phyloP scores from a whole-genome alignment of 2,329 filamentous ascomycete genomes.

The Clonostachys rhizophaga region DNA sequence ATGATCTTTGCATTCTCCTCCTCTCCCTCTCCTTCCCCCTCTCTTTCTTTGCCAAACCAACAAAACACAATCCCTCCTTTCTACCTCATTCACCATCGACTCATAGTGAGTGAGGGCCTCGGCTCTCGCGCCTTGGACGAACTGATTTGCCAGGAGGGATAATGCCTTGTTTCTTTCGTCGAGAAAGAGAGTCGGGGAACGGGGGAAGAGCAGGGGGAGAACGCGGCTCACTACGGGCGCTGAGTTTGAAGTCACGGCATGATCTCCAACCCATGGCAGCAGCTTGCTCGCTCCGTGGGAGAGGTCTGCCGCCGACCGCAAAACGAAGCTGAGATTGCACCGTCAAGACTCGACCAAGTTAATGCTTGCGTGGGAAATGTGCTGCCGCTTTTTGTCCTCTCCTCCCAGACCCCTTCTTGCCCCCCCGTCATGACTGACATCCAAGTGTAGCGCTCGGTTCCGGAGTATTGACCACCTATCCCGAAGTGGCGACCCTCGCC shows the following conservation, averaged over 20 bases:
- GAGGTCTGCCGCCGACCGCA: slow-evolving; percentile 26
- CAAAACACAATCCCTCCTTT: no score
- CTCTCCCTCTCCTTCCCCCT: slow-evolving; percentile 10
- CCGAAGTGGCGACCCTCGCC: slow-evolving; percentile 72
- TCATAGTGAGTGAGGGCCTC: no score
- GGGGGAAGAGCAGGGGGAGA: slow-evolving; percentile 14
- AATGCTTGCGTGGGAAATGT: slow-evolving; percentile 99
- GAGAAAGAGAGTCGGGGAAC: no score
- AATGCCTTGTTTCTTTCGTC: neutral
- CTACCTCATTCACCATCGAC: no score
- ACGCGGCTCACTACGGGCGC: slow-evolving; percentile 85
- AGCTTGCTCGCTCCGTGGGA: slow-evolving; percentile 18
- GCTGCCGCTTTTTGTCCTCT: slow-evolving; percentile 67
- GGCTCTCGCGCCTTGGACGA: neutral
- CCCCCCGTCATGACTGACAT: slow-evolving; percentile 7
- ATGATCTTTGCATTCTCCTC: slow-evolving; percentile 24
- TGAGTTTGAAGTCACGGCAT: slow-evolving; percentile 40
- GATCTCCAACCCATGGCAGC: neutral
- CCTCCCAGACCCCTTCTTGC: slow-evolving; percentile 13
- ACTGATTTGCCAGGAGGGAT: neutral
- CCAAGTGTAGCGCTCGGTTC: slow-evolving; percentile 66
- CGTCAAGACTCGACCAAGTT: slow-evolving; percentile 98
- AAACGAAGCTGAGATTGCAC: slow-evolving; percentile 81
- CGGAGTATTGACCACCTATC: slow-evolving; percentile 79
- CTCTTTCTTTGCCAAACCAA: neutral